phyloP scores from a whole-genome alignment of 805 yeast genomes.

The Monosporozyma yasuniensis region DNA sequence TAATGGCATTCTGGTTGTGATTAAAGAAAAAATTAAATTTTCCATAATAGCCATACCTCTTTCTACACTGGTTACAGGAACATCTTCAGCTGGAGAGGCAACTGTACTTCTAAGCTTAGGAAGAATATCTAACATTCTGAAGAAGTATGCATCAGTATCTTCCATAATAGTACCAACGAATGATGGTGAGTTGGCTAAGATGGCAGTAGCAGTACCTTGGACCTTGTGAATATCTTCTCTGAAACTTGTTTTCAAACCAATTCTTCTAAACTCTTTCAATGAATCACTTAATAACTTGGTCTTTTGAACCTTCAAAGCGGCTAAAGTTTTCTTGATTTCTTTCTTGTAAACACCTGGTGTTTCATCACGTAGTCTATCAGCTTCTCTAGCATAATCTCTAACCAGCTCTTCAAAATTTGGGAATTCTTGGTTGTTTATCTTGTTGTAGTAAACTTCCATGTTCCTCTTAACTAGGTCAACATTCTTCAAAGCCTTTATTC shows the following conservation, averaged over 20 bases:
- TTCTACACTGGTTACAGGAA: conserved; percentile 60
- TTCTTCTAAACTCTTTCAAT: conserved; percentile 58
- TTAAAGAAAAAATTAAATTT: conserved; percentile 51
- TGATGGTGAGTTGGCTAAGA: conserved; percentile 48
- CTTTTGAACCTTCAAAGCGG: conserved; percentile 75
- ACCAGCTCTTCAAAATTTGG: conserved; percentile 52
- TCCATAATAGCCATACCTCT: conserved; percentile 73
- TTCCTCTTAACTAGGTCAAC: conserved; percentile 42
- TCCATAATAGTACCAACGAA: conserved; percentile 34
- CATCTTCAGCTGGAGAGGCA: conserved; percentile 54
- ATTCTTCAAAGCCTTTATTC: conserved; percentile 51
- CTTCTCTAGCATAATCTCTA: conserved; percentile 42
- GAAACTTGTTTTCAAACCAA: conserved; percentile 65
- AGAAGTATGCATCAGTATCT: conserved; percentile 49
- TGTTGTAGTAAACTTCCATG: conserved; percentile 41
- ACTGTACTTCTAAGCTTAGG: conserved; percentile 70
- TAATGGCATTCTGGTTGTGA: conserved; percentile 45
- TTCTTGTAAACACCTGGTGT: conserved; percentile 69
- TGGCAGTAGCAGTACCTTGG: conserved; percentile 53
- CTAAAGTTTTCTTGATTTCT: conserved; percentile 61
- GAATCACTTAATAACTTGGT: conserved; percentile 68
- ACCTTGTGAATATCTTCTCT: conserved; percentile 56
- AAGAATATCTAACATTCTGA: conserved; percentile 63
- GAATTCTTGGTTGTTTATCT: conserved; percentile 27
- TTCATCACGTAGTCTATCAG: conserved; percentile 57